Percentiles rank a stretch among this genome's conserved stretches.
Conservation (phyloP, 2,329 filamentous ascomycete species). For the Aspergillus nomiae region DNA sequence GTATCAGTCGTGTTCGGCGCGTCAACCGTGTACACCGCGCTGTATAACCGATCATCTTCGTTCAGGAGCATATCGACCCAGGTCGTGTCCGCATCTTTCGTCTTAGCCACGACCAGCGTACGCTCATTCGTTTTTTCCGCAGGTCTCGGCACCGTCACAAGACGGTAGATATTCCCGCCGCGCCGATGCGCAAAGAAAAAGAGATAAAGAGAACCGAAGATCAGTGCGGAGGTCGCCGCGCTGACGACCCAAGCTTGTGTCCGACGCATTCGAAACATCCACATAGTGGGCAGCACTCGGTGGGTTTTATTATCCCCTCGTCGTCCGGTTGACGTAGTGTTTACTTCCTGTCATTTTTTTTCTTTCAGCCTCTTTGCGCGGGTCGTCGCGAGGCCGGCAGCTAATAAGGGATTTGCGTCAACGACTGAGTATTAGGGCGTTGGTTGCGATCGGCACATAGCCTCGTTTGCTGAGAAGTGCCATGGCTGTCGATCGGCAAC, state of each 20-base stretch:
- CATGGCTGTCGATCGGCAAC: not conserved
- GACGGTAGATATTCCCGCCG: constrained; percentile 1
- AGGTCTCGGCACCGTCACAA: not conserved
- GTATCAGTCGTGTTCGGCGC: constrained; percentile 38
- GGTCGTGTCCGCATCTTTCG: constrained; percentile 8
- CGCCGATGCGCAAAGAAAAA: constrained; percentile 5
- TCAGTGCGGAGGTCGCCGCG: not conserved
- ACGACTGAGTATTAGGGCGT: not conserved
- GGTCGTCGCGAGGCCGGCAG: not conserved
- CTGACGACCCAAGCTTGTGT: not conserved
- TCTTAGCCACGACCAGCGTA: constrained; percentile 11
- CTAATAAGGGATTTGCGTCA: not conserved
- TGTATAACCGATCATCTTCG: not conserved
- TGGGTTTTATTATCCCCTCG: not conserved
- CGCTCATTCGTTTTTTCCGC: not conserved
- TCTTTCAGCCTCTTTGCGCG: not conserved
- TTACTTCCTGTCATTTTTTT: not conserved
- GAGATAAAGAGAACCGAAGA: not conserved
- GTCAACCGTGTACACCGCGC: constrained; percentile 49
- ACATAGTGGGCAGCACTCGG: not conserved
- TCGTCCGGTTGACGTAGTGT: not conserved
- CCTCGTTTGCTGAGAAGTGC: not conserved
- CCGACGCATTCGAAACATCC: not conserved
- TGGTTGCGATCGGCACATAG: not conserved
- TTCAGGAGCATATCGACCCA: constrained; percentile 9